Evolutionary conservation across 371 early-diverging fungal genomes (phyloP).

Genomic region (Circinella umbellata): DNA sequence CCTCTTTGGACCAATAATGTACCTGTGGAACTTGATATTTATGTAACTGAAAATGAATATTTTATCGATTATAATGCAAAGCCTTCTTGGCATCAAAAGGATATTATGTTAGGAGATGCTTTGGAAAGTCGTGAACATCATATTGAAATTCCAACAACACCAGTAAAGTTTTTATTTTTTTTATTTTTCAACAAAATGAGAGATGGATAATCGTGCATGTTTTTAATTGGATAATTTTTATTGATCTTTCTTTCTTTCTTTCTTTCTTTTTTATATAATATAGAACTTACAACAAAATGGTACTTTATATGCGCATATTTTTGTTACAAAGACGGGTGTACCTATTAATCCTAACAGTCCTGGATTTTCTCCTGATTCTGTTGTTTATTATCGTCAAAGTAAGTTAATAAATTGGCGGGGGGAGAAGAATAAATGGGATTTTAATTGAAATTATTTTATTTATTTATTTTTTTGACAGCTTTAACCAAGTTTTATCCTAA

Average conservation of each 20-base stretch:
- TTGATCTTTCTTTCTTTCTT: no score
- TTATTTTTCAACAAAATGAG: no score
- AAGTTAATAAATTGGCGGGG: constrained; percentile 23
- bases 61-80: constrained; percentile 53
- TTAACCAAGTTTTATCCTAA: constrained; percentile 76
- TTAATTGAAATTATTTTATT: no score
- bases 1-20: constrained; percentile 45
- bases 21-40: constrained; percentile 57
- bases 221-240: no score
- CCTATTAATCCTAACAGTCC: constrained; percentile 58
- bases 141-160: constrained; percentile 48
- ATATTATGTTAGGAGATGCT: constrained; percentile 64
- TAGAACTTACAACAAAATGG: constrained; percentile 81
- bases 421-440: not conserved
- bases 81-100: constrained; percentile 62
- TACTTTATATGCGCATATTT: constrained; percentile 83
- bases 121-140: constrained; percentile 45
- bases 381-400: constrained; percentile 65
- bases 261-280: no score
- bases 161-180: constrained; percentile 23
- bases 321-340: constrained; percentile 56
- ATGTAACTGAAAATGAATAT: constrained; percentile 55
- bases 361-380: constrained; percentile 41
- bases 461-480: constrained; percentile 33
- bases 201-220: no score